Percentiles rank a stretch among this genome's conserved stretches.
These are phyloP conservation scores for Lachancea quebecensis DNA, from an alignment of 805 yeast genomes.

Conservation along the genomic window DNA sequence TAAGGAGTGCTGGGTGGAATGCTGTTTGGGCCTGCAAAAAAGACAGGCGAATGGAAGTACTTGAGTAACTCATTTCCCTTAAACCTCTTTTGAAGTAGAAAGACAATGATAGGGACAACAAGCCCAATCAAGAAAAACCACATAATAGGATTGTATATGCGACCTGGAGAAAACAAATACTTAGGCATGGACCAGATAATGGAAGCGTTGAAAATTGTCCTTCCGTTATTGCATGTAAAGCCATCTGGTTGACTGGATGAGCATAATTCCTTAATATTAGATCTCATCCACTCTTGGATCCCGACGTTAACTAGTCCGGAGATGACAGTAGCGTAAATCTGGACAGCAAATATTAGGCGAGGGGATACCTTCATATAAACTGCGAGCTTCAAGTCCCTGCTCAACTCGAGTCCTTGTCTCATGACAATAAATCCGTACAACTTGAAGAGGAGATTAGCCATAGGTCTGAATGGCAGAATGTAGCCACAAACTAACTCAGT, in stretches of 20 bases:
- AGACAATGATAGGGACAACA: conserved; percentile 34
- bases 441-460: conserved; percentile 50
- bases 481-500: conserved; percentile 57
- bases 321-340: conserved; percentile 35
- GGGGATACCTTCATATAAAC: conserved; percentile 56
- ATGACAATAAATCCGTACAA: conserved; percentile 48
- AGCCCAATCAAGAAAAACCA: conserved; percentile 52
- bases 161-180: conserved; percentile 43
- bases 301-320: conserved; percentile 35
- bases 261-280: conserved; percentile 35
- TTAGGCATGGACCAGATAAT: conserved; percentile 49
- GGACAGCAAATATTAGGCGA: conserved; percentile 43
- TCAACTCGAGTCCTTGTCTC: conserved; percentile 47
- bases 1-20: conserved; percentile 74
- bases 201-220: conserved; percentile 44
- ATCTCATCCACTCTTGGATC: conserved; percentile 38
- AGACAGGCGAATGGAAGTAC: conserved; percentile 54
- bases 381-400: conserved; percentile 48
- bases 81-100: conserved; percentile 22
- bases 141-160: conserved; percentile 47
- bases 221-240: conserved; percentile 38
- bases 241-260: conserved; percentile 35
- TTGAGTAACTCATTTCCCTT: conserved; percentile 29
- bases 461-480: conserved; percentile 46
- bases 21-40: conserved; percentile 51